Evolutionary conservation across 331 rosid genomes (phyloP), one percentile per base, ranked within the genome.

Genomic region (Prunus yedoensis): DNA sequence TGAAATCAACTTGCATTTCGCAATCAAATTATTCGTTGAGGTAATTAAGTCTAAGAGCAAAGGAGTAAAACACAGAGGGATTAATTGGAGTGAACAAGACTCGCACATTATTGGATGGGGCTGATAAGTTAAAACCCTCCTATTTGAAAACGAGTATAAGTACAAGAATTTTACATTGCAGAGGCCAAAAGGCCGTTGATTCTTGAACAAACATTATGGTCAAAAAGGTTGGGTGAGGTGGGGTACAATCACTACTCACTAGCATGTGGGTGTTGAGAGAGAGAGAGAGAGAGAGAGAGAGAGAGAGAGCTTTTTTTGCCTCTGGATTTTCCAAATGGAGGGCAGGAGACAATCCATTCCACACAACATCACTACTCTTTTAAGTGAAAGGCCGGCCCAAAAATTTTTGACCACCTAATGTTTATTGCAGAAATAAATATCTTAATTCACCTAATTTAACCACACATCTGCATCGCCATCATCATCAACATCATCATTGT

Each of bases 161-260:
- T 41, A 21, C 41, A 41, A 38, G 52, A 56, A 71, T 28, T 56
- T 28, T 21, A 54, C 41, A 47, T 23, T 41, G 57, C 41, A 61
- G 16, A 7, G 32, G 52, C 23, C 41, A 14, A 63, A 41, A 15
- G 41, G 41, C 53, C 20, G 17, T 41, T 68, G 35, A 66, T 46
- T 13, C 20, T 13, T 61, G 56, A 70, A 45, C 61, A 56, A 67
- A 67, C 23, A 75, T 53, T 14, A 3, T 57, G 62, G 77, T 62
- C 77, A 63, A 28, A 56, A 78, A 64, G 60, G 60, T 53, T 23
- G 53, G 71, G 25, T 41, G 20, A 81, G 78, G 74, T 78, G n/a
- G 77, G 79, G 75, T 82, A 78, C 74, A 72, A 72, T 82, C 83
- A 76, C 79, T 16, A n/a, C 70, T 70, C 81, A 78, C 80, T 65